phyloP scores from a whole-genome alignment of 345 rosid species.

The Populus pruinosa region DNA sequence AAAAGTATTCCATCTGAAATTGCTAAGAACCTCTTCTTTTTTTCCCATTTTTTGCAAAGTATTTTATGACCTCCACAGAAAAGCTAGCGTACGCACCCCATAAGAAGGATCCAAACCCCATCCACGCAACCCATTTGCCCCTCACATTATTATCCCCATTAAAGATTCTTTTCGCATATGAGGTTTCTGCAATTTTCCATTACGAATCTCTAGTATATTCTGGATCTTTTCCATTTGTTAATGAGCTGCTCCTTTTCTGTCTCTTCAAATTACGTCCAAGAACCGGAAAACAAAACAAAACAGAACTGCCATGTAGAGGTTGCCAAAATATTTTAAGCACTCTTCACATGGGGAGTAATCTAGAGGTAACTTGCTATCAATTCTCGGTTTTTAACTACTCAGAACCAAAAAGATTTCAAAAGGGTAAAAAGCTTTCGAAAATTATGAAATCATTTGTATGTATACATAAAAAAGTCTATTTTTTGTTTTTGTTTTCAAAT shows the following conservation, averaged over 20 bases:
- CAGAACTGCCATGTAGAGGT: not conserved
- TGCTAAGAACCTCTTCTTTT: not conserved
- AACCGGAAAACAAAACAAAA: not conserved
- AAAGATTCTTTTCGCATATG: not conserved
- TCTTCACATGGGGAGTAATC: not conserved
- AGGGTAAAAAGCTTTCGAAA: no score
- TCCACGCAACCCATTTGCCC: conserved; percentile 40
- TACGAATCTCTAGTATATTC: not conserved
- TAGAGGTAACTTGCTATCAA: not conserved
- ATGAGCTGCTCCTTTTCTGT: not conserved
- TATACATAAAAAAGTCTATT: no score
- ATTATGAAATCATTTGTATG: no score
- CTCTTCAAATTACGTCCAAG: not conserved
- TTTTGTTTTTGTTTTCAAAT: no score
- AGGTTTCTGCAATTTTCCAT: not conserved
- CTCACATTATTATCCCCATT: not conserved
- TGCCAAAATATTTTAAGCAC: not conserved
- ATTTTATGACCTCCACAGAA: not conserved
- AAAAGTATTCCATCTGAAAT: conserved; percentile 11
- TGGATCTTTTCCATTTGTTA: not conserved
- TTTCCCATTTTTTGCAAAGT: not conserved
- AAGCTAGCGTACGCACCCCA: conserved; percentile 52
- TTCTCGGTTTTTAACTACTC: no score
- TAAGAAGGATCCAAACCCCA: conserved; percentile 47
- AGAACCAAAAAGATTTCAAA: no score